Evolutionary conservation across 2,329 filamentous ascomycete species (phyloP).

Genomic region (Aspergillus clavatus): DNA sequence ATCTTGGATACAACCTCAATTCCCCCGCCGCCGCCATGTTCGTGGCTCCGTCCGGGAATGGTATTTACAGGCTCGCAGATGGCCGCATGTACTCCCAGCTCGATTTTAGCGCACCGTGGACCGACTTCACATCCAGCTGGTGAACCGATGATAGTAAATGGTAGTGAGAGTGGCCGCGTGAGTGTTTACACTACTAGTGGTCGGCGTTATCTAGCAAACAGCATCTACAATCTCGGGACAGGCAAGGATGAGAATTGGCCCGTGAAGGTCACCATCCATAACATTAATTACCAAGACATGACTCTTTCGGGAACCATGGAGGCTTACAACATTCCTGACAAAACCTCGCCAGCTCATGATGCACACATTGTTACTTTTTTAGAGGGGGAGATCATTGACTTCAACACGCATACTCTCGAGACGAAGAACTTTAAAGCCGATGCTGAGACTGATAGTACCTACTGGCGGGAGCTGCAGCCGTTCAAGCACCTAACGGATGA

Average conservation of each 20-base stretch:
- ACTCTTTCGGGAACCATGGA: conserved; percentile 65
- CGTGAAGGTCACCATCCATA: conserved; percentile 61
- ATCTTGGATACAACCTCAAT: conserved; percentile 52
- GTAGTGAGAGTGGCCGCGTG: conserved; percentile 30
- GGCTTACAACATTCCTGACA: conserved; percentile 61
- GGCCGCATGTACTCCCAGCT: conserved; percentile 39
- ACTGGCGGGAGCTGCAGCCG: conserved; percentile 47
- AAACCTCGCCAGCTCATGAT: conserved; percentile 38
- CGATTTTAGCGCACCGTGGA: conserved; percentile 28
- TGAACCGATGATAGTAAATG: conserved; percentile 34
- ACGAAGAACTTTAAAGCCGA: conserved; percentile 46
- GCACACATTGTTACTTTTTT: conserved; percentile 60
- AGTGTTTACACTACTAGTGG: conserved; percentile 36
- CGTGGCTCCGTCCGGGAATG: conserved; percentile 59
- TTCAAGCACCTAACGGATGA: conserved; percentile 44
- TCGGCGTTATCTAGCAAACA: conserved; percentile 33
- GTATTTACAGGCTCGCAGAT: conserved; percentile 60
- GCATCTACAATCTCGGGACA: conserved; percentile 17
- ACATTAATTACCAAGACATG: conserved; percentile 57
- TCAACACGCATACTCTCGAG: conserved; percentile 47
- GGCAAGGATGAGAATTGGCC: conserved; percentile 58
- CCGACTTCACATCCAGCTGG: conserved; percentile 22
- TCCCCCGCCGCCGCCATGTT: conserved; percentile 49
- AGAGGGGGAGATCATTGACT: conserved; percentile 66
- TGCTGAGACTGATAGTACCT: conserved; percentile 43